Base-by-base conservation (phyloP, 345 rosid species). In the Passiflora organensis region DNA sequence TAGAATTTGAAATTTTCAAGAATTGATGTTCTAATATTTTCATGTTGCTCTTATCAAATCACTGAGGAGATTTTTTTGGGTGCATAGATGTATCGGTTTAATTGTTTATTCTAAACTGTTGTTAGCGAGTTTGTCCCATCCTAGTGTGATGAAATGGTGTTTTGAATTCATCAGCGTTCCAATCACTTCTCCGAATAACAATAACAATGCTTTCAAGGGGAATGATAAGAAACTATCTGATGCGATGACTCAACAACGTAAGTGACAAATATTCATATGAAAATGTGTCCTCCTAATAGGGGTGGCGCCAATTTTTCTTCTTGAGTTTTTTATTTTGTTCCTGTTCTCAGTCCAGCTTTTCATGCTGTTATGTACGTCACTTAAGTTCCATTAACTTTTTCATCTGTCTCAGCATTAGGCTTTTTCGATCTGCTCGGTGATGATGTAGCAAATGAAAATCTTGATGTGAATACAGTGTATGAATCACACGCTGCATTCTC, bases 401-500 rank as follows among this genome's bases (percentile, higher is more conserved):
- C 34, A 28, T 28, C 8, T 28, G 34, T 28, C 34, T 59, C 80
- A 86, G 95, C 80, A 65, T 54, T 69, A 53, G 82, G 86, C 34
- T 67, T 89, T 63, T 82, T 84, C 65, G 95, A 86, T 71, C 69
- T 89, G 83, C 77, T 89, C 63, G 79, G 62, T 65, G 89, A 82
- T 72, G 88, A 78, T 71, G 82, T 66, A 51, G 42, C 72, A 43
- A 73, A 68, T 61, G 65, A 24, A 69, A 49, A 54, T 41, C 55
- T 57, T 38, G 78, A 66, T 56, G 67, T 55, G 57, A 46, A 53
- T 72, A 72, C 77, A 46, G 73, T 54, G 43, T 63, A 55, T 63
- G 97, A 89, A 70, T 65, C 82, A 62, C 88, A 89, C 68, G 82
- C 79, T 72, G 86, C 97, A 53, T 84, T 89, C 71, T 84, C 97